Evolutionary conservation across 345 rosid genomes (phyloP).

Genomic region (Sonneratia alba): DNA sequence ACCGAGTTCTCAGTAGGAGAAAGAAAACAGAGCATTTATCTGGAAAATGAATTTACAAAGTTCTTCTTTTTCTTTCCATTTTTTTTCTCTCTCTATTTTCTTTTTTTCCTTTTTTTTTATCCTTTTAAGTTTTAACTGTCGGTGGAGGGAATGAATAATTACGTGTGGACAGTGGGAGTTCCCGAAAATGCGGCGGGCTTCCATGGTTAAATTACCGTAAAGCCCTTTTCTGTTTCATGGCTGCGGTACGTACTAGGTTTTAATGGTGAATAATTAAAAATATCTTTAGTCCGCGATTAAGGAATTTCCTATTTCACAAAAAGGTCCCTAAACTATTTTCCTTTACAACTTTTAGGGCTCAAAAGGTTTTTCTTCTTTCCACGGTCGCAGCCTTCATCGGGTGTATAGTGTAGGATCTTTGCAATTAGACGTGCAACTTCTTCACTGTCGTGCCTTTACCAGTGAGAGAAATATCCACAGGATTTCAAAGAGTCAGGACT

Average conservation of each 20-base stretch:
- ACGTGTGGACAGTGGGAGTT: not conserved
- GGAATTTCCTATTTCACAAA: not conserved
- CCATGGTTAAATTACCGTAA: not conserved
- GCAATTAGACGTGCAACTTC: not conserved
- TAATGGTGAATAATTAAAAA: not conserved
- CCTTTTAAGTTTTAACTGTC: not conserved
- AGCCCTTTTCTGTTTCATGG: not conserved
- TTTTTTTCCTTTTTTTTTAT: not conserved
- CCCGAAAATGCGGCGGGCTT: constrained; percentile 7
- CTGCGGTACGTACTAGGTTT: not conserved
- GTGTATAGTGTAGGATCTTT: not conserved
- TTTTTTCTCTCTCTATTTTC: too few species aligned
- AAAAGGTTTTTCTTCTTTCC: not conserved
- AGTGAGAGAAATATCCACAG: too few species aligned
- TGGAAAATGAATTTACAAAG: not conserved
- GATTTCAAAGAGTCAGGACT: too few species aligned
- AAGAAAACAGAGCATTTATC: not conserved
- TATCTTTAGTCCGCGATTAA: not conserved
- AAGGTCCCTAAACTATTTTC: not conserved
- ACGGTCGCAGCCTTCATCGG: too few species aligned
- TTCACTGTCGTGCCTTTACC: too few species aligned
- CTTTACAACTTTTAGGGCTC: not conserved
- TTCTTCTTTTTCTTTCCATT: not conserved
- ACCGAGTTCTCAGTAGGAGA: not conserved
- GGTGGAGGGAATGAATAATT: constrained; percentile 2